Base-by-base conservation (phyloP, 208 protist genomes). In the Leishmania arabica region DNA sequence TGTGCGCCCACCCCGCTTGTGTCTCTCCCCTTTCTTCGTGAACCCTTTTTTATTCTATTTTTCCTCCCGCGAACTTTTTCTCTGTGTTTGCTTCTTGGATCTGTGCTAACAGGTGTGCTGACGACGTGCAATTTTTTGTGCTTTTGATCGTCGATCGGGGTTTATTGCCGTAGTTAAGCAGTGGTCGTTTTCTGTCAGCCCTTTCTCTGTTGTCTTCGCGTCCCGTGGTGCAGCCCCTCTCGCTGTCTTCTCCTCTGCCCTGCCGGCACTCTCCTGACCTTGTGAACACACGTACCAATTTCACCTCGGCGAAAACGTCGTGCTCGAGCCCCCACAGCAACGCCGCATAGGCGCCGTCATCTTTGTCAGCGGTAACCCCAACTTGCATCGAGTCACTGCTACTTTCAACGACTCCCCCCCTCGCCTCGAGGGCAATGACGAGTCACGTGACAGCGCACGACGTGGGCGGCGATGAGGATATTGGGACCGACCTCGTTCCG, bases 401-500 rank as follows among this genome's bases (percentile, higher is more conserved):
- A 40, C 54, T 49, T 8, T n/a, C 21, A 7, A 47, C 8, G 3
- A 42, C 3, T 11, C 27, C 49, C 8, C 17, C n/a, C n/a, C 49
- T 47, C 27, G 2, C 40, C 45, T 2, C 19, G 21, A 8, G 11
- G 37, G 7, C 42, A 24, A 80, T 79, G 75, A 24, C 66, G 75
- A 34, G 34, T 15, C 3, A 56, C 27, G 45, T 9, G 13, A 34
- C 1, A 7, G 15, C 45, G 15, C n/a, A 21, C 27, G 66, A 42
- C 31, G 60, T 56, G 27, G 70, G 9, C 3, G 34, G 78, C 45
- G 34, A 75, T 34, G 81, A 45, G 19, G 62, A 58, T 24, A 69
- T 71, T 40, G 81, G 80, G 51, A 49, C 66, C 47, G 2, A 34
- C 21, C 56, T 31, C 31, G 31, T 80, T 21, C 83, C 84, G 15